A percentile compares a stretch with the other conserved stretches of the same genome.
phyloP scores from a whole-genome alignment of 2,329 filamentous ascomycete genomes.

The Neobulgaria alba region DNA sequence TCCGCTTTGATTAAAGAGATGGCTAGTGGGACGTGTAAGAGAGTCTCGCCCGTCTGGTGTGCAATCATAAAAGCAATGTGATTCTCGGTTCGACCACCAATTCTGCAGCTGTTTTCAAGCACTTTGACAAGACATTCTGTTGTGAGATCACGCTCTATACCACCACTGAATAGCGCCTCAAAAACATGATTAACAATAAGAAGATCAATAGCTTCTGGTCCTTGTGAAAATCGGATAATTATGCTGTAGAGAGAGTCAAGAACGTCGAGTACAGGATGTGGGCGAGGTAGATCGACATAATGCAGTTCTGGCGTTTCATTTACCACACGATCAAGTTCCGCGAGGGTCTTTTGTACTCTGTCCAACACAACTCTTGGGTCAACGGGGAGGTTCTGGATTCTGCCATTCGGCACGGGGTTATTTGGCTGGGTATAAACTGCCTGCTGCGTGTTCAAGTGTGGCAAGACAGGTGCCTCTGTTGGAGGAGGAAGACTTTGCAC shows the following conservation, averaged over 20 bases:
- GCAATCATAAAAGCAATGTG: conserved; percentile 48
- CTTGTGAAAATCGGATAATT: conserved; percentile 55
- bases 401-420: conserved; percentile 41
- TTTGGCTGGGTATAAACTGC: conserved; percentile 49
- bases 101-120: conserved; percentile 51
- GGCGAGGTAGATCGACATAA: conserved; percentile 48
- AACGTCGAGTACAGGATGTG: conserved; percentile 51
- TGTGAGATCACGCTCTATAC: conserved; percentile 42
- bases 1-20: conserved; percentile 50
- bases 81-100: conserved; percentile 42
- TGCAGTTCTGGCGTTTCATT: conserved; percentile 49
- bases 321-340: conserved; percentile 47
- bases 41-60: conserved; percentile 45
- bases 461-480: conserved; percentile 48
- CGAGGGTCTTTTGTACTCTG: conserved; percentile 47
- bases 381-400: conserved; percentile 35
- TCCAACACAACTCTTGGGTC: conserved; percentile 46
- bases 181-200: conserved; percentile 53
- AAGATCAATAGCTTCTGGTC: conserved; percentile 50
- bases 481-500: conserved; percentile 51
- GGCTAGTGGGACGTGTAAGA: conserved; percentile 50
- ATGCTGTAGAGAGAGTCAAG: conserved; percentile 53
- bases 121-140: conserved; percentile 56
- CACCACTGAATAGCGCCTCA: conserved; percentile 42
- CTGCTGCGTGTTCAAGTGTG: conserved; percentile 41